Base-by-base conservation (phyloP, 305 asterid species). In the Lippia alba region DNA sequence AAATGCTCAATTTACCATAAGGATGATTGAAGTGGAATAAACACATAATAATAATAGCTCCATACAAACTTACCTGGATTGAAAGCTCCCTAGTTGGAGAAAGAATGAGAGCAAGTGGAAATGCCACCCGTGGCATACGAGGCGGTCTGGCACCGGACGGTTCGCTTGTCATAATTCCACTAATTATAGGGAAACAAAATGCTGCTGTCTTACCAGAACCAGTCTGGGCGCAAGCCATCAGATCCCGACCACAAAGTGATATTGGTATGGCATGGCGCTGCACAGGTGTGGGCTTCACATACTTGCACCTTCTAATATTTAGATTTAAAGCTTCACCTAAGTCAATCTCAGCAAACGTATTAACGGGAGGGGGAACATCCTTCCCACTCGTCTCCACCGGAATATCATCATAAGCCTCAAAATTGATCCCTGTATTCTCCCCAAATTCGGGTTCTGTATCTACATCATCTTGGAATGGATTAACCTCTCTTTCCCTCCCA, bases 211-310 rank as follows among this genome's bases (percentile, higher is more conserved):
- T 93, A 41, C 98, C 97, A 36, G 98, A 92, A 54, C 98, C 98
- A 65, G 98, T 93, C 76, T 93, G 98, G 32, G 98, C 98, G 74
- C 98, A 93, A 58, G 98, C 98, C 98, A 93, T 93, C 86, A 93
- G 71, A 80, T 93, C 97, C 64, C 98, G 78, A 20, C 97, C 98
- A 0, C 81, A 71, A 5, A 87, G 89, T 9, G 97, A 80, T 71
- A 93, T 93, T 18, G 98, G 98, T 66, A 93, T 93, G 57, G 98
- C 85, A 74, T 93, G 72, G 58, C 93, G 85, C 79, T 93, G 98
- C 75, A 93, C 97, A 16, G 98, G 97, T 15, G 97, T 93, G 14
- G 98, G 98, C 79, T 81, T 93, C 74, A 93, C 97, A 81, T 93
- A 93, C 82, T 93, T 93, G 92, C 98, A 93, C 77, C 98, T 87